Evolutionary conservation across 257 asterid genomes (phyloP), one percentile per base, ranked within the genome.

Genomic region (Ajuga chamaepitys): DNA sequence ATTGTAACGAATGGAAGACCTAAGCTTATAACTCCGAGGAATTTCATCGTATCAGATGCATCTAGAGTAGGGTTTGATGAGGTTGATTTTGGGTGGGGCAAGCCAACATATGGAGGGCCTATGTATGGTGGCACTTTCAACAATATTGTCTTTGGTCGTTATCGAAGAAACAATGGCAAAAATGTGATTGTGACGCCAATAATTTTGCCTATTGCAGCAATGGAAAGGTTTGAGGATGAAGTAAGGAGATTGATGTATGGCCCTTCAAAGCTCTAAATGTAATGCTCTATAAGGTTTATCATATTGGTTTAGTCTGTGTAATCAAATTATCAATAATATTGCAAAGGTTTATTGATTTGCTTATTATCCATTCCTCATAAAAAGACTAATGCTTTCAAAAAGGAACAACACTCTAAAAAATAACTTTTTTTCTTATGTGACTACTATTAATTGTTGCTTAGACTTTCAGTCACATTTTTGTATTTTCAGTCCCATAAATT

Each of bases 141-240:
- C 26, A 52, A 2, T 9, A 21, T 2, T 3, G 9, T 38, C 7
- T 52, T 37, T 14, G 63, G 53, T 3, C 45, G 63, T 66, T 53
- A 52, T 2, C 11, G 21, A 16, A 53, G 52, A n/a, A 9, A 16
- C 10, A 40, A 66, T 24, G 64, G 72, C 4, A 45, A 67, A 53
- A 37, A 28, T 14, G 32, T 67, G 57, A 12, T 55, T 30, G 64
- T 67, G 37, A 30, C 12, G 46, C 64, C 72, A 11, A 16, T 66
- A 25, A 8, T 20, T 46, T 26, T 66, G 55, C 72, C 64, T 0
- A 5, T 2, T 30, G 40, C 12, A 18, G 72, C 8, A 4, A 67
- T 67, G 72, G 26, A 54, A 45, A 67, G 14, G 72, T 67, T 67
- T 41, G 72, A 55, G 46, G 18, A 25, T 42, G 72, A 67, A 12